Evolutionary conservation across 768 basidiomycete genomes (phyloP).

Genomic region (Mrakia blollopis): DNA sequence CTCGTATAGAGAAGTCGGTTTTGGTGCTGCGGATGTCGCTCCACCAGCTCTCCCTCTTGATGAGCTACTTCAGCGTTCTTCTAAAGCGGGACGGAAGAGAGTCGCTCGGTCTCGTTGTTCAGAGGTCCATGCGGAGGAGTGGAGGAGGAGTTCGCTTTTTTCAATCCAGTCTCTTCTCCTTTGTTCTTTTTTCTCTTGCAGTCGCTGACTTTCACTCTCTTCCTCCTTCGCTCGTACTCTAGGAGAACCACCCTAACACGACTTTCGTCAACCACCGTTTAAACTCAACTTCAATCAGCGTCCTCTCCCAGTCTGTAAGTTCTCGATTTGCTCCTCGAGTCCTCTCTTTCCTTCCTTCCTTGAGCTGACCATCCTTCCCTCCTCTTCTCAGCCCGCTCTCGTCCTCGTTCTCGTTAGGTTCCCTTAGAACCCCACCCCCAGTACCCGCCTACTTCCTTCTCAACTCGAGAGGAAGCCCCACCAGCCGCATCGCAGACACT

Average conservation of each 20-base stretch:
- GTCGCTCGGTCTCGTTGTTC: neutral
- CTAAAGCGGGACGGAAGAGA: neutral
- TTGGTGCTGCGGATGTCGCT: neutral
- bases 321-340: neutral
- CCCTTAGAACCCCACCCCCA: conserved; percentile 21
- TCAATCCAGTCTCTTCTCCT: neutral
- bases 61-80: no score
- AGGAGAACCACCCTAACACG: conserved; percentile 32
- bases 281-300: conserved; percentile 9
- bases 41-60: neutral
- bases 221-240: neutral
- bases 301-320: neutral
- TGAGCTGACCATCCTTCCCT: neutral
- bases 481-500: conserved; percentile 25
- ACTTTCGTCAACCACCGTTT: conserved; percentile 14
- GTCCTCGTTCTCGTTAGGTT: conserved; percentile 10
- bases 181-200: neutral
- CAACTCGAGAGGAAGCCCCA: conserved; percentile 19
- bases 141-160: neutral
- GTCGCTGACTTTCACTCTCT: neutral
- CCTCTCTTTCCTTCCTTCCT: neutral
- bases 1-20: neutral
- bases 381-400: neutral
- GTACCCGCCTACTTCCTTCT: conserved; percentile 18
- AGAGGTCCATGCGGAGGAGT: neutral